Base-by-base conservation (phyloP, 768 basidiomycete species). In the Kockovaella imperatae region DNA sequence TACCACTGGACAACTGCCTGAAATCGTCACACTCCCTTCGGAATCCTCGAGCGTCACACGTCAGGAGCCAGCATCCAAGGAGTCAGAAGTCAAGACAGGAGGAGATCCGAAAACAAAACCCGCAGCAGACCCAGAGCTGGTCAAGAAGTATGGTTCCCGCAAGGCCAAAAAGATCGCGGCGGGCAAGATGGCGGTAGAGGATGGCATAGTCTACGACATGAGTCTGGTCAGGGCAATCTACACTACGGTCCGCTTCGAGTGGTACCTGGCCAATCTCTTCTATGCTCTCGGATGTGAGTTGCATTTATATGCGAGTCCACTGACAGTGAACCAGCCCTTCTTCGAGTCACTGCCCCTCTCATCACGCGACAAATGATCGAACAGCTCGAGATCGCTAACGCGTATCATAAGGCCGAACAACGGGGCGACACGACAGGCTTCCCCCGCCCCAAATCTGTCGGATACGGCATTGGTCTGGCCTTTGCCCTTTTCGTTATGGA, bases 391-490 rank as follows among this genome's bases (percentile, higher is more conserved):
- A 25, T 31, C 3, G 48, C 58, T 26, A 34, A 53, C 23, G 36
- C 18, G 64, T 20, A 77, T 72, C 49, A 65, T 64, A 60, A 71
- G 64, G 29, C 63, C 74, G 67, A 71, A 0, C 60, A 72, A 30
- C 38, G 34, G 11, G 49, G 42, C 2, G 45, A 47, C 1, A 15
- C 11, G 8, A 23, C 51, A 18, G 15, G 20, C 20, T n/a, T 75
- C 51, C 31, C 58, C 7, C 53, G 69, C 41, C 80, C 80, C 2
- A 70, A 57, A 28, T 77, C 78, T 1, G 73, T 82, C 31, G 81
- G 81, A 0, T 79, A 78, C 60, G 82, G 82, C 1, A 75, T 83
- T 43, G 82, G 81, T 5, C 62, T 83, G 1, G 81, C 77, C 0
- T 71, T 82, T 43, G 80, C 74, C 2, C 60, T 83, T 25, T 82